Evolutionary conservation across 2,329 filamentous ascomycete species (phyloP).

Genomic region (Epichloe glyceriae): DNA sequence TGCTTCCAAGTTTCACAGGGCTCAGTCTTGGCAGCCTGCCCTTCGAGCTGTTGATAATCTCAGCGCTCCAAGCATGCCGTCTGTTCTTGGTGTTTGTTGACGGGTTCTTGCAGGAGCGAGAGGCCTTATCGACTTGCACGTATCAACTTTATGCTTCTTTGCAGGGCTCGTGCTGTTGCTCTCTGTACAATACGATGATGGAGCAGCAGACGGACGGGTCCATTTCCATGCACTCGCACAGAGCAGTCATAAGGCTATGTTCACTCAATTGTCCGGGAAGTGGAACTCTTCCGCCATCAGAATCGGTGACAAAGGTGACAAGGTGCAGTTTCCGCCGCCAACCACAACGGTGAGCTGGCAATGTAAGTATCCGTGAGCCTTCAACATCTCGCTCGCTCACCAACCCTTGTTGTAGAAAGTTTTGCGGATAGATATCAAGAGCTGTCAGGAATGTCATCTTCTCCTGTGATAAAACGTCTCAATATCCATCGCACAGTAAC

Average conservation of each 20-base stretch:
- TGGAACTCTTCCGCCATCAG: neutral
- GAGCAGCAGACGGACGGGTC: neutral
- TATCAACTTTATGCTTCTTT: neutral
- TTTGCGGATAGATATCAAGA: neutral
- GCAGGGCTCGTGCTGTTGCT: neutral
- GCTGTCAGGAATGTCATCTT: neutral
- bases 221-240: neutral
- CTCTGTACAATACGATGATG: neutral
- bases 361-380: constrained; percentile 2
- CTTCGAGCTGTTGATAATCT: neutral
- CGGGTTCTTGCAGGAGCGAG: neutral
- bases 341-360: constrained; percentile 2
- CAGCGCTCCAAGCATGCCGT: neutral
- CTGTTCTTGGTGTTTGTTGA: neutral
- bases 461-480: neutral
- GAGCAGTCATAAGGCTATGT: neutral
- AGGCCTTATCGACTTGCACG: neutral
- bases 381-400: neutral
- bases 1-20: neutral
- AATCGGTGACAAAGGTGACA: neutral
- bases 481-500: neutral
- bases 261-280: neutral
- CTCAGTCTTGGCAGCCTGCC: neutral
- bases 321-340: neutral
- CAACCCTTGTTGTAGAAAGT: neutral